Evolutionary conservation across 2,329 filamentous ascomycete genomes (phyloP), one percentile per base, ranked within the genome.

Genomic region (Aureobasidium vineae): DNA sequence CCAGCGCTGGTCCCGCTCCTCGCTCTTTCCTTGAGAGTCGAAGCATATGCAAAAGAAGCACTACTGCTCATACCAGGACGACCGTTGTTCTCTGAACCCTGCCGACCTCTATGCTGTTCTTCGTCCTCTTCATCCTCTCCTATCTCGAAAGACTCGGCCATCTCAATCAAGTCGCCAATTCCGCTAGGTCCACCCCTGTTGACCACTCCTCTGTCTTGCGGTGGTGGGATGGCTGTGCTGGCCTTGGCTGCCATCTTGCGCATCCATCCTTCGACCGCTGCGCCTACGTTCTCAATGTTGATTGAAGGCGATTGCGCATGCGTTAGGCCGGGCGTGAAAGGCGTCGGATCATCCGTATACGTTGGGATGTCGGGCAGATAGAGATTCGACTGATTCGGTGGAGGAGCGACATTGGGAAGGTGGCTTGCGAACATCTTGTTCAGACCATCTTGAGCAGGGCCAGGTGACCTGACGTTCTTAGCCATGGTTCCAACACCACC

Each of bases 181-280:
- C 80, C 82, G 6, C 71, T 71, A 23, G 73, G 72, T 31, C 70
- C 69, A 60, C 79, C 64, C 65, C 73, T 70, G 33, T 71, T 65
- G 67, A 76, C 70, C 3, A 21, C 33, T 11, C 59, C 59, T 72
- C 74, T 70, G 23, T 66, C 66, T 36, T 70, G 69, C 28, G 31
- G 45, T 6, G 69, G 63, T 38, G 70, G 67, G 63, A 70, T 68
- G 11, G 68, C 70, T 11, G 63, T 76, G 47, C 75, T 78, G 5
- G 85, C 82, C 73, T 88, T 88, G 6, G 84, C 81, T 68, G 92
- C 91, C 43, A 96, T 88, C 69, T 92, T 91, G 68, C 93, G 84
- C 67, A 98, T 82, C 92, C 95, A 99, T 1, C 88, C 90, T 78
- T 98, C 95, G 36, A 98, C 88, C 2, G 90, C 89, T 6, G 91